These are phyloP conservation scores for Serendipita sp. DNA, from an alignment of 768 basidiomycete genomes.

Conservation along the genomic window DNA sequence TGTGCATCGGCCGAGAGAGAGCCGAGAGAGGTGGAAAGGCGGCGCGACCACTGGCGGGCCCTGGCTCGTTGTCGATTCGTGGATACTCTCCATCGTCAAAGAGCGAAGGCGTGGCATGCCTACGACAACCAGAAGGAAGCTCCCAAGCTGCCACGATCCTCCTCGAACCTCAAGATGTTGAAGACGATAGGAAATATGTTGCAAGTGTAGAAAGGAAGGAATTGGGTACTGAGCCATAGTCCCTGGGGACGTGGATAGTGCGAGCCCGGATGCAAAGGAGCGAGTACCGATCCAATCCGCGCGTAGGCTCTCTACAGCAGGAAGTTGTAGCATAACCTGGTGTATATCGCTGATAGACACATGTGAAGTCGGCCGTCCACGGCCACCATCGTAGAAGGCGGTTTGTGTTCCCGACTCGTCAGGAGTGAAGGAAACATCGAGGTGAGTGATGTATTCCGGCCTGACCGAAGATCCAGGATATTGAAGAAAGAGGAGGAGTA, in stretches of 20 bases:
- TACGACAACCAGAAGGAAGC: not conserved
- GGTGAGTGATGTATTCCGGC: not conserved
- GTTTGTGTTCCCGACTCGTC: not conserved
- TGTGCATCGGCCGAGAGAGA: constrained; percentile 1
- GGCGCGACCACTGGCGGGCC: not conserved
- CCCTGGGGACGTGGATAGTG: not conserved
- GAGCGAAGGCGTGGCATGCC: not conserved
- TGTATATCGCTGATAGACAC: not conserved
- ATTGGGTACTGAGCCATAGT: not conserved
- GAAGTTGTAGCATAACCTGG: not conserved
- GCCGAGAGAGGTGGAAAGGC: not conserved
- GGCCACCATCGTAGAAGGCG: not conserved
- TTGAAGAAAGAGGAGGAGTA: not conserved
- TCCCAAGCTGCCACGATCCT: not conserved
- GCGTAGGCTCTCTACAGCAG: not conserved
- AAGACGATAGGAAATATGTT: not conserved
- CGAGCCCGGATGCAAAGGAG: not conserved
- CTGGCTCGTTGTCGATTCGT: not conserved
- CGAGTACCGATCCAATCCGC: not conserved
- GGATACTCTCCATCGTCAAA: not conserved
- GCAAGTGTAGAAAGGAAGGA: not conserved
- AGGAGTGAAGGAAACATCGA: not conserved
- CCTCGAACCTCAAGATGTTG: not conserved
- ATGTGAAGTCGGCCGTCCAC: not conserved
- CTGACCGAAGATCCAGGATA: not conserved